Percentiles rank a stretch among this genome's conserved stretches.
Evolutionary conservation across 2,329 filamentous ascomycete genomes (phyloP).

Genomic region (Trichoderma afroharzianum): DNA sequence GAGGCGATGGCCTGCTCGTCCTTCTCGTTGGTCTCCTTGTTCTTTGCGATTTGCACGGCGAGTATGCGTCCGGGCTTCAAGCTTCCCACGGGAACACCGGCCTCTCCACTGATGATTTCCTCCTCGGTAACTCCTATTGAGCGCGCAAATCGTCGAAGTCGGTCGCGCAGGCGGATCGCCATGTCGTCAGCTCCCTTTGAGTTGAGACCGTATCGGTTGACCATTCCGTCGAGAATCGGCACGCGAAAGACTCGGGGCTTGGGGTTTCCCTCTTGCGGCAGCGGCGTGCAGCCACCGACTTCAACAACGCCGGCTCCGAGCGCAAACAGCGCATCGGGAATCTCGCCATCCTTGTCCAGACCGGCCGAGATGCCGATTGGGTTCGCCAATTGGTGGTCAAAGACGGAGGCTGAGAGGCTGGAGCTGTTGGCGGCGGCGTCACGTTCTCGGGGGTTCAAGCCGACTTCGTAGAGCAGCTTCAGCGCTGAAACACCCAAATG

Average conservation of each 20-base stretch:
- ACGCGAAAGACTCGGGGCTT: conserved; percentile 85
- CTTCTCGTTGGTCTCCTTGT: conserved; percentile 82
- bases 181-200: conserved; percentile 85
- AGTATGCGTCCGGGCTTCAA: conserved; percentile 71
- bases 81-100: conserved; percentile 77
- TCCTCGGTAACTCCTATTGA: conserved; percentile 66
- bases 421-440: conserved; percentile 38
- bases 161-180: conserved; percentile 71
- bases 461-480: conserved; percentile 68
- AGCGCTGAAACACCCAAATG: conserved; percentile 69
- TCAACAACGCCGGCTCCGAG: conserved; percentile 85
- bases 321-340: conserved; percentile 79
- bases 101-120: conserved; percentile 72
- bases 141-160: conserved; percentile 74
- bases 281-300: conserved; percentile 83
- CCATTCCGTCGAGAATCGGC: conserved; percentile 76
- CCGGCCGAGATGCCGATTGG: conserved; percentile 94
- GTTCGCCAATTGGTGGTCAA: conserved; percentile 73
- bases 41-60: conserved; percentile 93
- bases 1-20: conserved; percentile 78
- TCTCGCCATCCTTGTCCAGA: conserved; percentile 89
- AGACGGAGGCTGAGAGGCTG: conserved; percentile 52
- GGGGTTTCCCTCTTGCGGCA: conserved; percentile 84
- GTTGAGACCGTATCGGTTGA: conserved; percentile 96
- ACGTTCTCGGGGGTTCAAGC: conserved; percentile 79